These are phyloP conservation scores for Tilletia walkeri DNA, from an alignment of 1,284 basidiomycete genomes.

Conservation along the genomic window DNA sequence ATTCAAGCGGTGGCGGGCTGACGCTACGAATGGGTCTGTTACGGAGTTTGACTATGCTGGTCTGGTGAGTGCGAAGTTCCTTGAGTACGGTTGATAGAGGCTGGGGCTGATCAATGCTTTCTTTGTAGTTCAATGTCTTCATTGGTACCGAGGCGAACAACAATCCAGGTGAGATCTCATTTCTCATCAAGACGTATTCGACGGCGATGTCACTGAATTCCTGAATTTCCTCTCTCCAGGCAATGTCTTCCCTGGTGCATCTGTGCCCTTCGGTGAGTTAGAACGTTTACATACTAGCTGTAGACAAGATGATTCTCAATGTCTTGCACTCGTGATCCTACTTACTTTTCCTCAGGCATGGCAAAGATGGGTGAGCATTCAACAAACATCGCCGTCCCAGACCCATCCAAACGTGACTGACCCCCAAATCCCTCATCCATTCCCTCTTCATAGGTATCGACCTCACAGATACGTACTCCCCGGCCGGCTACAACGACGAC, in stretches of 20 bases:
- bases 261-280: conserved; percentile 37
- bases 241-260: conserved; percentile 40
- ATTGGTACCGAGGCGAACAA: conserved; percentile 26
- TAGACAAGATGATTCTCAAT: no score
- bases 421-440: background rate
- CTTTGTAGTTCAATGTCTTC: conserved; percentile 27
- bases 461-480: conserved; percentile 34
- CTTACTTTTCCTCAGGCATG: conserved; percentile 23
- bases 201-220: no score
- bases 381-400: conserved; percentile 1
- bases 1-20: background rate
- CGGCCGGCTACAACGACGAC: conserved; percentile 39
- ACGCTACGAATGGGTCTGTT: background rate
- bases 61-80: background rate
- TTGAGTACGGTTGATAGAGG: background rate
- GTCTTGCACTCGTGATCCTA: no score
- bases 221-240: conserved; percentile 16
- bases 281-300: no score
- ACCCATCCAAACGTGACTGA: background rate
- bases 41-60: conserved; percentile 1
- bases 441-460: background rate
- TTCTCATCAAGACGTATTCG: no score
- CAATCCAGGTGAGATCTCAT: conserved; percentile 24
- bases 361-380: conserved; percentile 42
- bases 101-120: background rate